Evolutionary conservation across 352 stramenopile genomes (phyloP).

Genomic region (Globisporangium lucens): DNA sequence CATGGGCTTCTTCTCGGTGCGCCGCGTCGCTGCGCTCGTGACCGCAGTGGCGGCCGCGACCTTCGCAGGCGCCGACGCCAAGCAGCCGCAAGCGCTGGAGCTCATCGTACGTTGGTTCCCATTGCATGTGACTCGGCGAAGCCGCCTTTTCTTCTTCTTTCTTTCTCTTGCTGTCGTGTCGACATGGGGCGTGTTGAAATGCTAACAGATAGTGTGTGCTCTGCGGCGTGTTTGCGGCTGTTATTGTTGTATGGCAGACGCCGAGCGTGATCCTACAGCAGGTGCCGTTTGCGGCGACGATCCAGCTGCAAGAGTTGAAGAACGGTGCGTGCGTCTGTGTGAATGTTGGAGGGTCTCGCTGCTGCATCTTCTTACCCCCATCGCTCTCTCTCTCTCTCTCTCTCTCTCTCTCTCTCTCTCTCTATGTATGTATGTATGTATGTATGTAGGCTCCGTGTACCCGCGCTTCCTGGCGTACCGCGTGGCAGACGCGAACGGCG

Average conservation of each 20-base stretch:
- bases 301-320: constrained; percentile 66
- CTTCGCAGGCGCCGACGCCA: constrained; percentile 1
- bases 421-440: neutral
- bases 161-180: neutral
- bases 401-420: neutral
- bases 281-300: constrained; percentile 62
- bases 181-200: neutral
- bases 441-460: constrained; percentile 58
- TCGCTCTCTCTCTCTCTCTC: neutral
- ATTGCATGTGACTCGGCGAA: neutral
- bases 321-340: constrained; percentile 40
- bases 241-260: constrained; percentile 23
- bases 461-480: constrained; percentile 51
- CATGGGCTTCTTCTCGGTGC: constrained; percentile 5
- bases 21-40: neutral
- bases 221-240: too few species aligned
- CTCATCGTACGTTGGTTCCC: constrained; percentile 4
- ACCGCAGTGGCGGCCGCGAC: neutral
- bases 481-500: constrained; percentile 48
- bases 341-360: neutral
- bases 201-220: neutral
- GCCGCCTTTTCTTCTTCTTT: neutral
- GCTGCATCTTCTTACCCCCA: neutral
- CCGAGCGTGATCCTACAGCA: constrained; percentile 71
- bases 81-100: constrained; percentile 8